A percentile compares a stretch with the other conserved stretches of the same genome.
Evolutionary conservation across 177 flowering plant genomes (phyloP).

Genomic region (Tripterygium wilfordii): DNA sequence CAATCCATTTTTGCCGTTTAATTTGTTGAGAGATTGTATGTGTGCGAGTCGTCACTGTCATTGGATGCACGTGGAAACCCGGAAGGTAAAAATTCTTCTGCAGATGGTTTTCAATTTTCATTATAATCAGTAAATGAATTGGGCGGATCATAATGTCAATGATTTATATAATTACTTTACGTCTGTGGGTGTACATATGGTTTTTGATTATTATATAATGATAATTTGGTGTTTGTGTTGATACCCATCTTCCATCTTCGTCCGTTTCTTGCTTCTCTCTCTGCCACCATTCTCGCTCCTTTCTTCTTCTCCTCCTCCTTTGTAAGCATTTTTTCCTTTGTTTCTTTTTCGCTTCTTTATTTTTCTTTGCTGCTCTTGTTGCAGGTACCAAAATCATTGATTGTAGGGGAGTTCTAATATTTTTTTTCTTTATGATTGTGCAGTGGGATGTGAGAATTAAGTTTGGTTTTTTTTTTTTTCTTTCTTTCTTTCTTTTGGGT

Average conservation of each 20-base stretch:
- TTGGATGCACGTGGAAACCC: constrained; percentile 41
- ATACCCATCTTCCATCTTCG: constrained; percentile 30
- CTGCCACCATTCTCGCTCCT: constrained; percentile 24
- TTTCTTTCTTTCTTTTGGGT: no score
- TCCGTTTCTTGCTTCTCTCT: constrained; percentile 27
- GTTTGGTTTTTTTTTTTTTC: no score
- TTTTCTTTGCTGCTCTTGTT: background rate
- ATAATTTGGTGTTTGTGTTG: constrained; percentile 21
- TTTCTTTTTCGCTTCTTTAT: background rate
- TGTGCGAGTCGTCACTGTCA: constrained; percentile 33
- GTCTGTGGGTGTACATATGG: background rate
- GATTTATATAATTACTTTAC: background rate
- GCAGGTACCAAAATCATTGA: no score
- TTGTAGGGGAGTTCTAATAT: no score
- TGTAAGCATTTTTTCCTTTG: constrained; percentile 12
- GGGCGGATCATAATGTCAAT: no score
- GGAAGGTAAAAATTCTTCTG: constrained; percentile 19
- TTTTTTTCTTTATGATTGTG: no score
- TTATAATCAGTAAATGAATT: constrained; percentile 19
- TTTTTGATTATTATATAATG: constrained; percentile 8
- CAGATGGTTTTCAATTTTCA: no score
- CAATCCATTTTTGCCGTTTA: constrained; percentile 15
- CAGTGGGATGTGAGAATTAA: no score
- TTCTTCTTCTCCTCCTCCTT: constrained; percentile 9
- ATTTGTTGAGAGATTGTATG: constrained; percentile 12